These are phyloP conservation scores for Przewalskia tangutica DNA, from an alignment of 257 asterid species.

Conservation along the genomic window DNA sequence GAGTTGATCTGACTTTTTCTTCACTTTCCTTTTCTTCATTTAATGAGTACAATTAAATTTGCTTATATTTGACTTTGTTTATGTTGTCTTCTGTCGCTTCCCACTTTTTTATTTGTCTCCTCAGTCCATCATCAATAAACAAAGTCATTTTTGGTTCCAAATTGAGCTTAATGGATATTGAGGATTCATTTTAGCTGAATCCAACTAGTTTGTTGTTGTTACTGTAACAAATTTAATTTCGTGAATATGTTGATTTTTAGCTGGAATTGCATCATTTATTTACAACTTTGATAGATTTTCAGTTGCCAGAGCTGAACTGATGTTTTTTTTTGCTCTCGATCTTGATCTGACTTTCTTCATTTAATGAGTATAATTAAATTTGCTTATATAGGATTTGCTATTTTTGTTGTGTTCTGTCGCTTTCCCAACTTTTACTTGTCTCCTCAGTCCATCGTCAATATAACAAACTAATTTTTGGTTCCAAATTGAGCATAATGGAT, in stretches of 20 bases:
- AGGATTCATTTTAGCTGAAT: background rate
- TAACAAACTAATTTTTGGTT: background rate
- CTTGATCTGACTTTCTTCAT: slow-evolving; percentile 37
- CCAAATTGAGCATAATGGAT: background rate
- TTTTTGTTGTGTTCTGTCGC: too few relatives aligned
- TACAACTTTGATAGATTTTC: background rate
- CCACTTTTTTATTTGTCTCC: background rate
- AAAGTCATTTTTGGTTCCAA: background rate
- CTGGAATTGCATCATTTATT: background rate
- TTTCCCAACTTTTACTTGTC: too few relatives aligned
- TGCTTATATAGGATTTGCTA: too few relatives aligned
- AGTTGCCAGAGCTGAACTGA: slow-evolving; percentile 37
- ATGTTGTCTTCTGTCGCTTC: background rate
- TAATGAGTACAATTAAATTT: too few relatives aligned
- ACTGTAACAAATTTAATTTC: background rate
- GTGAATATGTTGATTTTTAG: background rate
- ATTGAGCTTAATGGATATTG: background rate
- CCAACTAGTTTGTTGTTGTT: background rate
- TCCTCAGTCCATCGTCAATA: background rate
- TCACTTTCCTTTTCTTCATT: background rate
- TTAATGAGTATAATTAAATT: too few relatives aligned
- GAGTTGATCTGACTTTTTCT: slow-evolving; percentile 38
- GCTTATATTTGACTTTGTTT: too few relatives aligned
- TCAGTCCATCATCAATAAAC: background rate
- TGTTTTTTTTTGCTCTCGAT: slow-evolving; percentile 41